Base-by-base conservation (phyloP, 805 yeast species). In the Hanseniaspora thailandica region DNA sequence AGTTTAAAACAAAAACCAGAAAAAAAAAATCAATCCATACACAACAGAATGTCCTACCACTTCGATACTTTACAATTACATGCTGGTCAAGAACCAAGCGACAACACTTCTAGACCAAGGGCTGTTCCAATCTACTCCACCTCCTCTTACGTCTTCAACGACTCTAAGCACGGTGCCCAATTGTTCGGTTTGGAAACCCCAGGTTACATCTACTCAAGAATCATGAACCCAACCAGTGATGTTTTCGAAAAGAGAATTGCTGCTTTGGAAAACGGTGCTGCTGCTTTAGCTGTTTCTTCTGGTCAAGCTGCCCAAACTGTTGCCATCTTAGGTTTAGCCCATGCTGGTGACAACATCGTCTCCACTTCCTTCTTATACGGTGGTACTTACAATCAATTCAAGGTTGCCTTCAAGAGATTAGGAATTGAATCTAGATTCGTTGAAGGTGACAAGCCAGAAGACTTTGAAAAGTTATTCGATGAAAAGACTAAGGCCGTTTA, bases 271-370 rank as follows among this genome's bases (percentile, higher is more conserved):
- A 83, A 84, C 55, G 98, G 97, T 64, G 82, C 81, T 49, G 95
- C 84, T 56, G 97, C 95, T 4, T 70, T 90, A 54, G 94, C 96
- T 6, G 82, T 84, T 25, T 69, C 95, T 22, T 88, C 97, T n/a
- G 98, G 98, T 57, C 96, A 89, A 71, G 90, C 97, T 52, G 97
- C 97, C 26, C 96, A 89, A 68, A 79, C 87, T 59, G 65, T 84
- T 55, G 95, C 96, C 20, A 73, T 88, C 66, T 76, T 85, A 34
- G 86, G 86, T 54, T 75, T 88, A 60, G 94, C 96, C 36, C 87
- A 84, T 60, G 68, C 78, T 54, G 97, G 97, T 61, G 95, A 87
- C 66, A 93, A 93, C 71, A 77, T 90, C 60, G 78, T 90, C 53
- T 82, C 96, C 30, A 82, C 96, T 23, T 78, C 95, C 6, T 86